These are phyloP conservation scores for Amanita subjunquillea DNA, from an alignment of 768 basidiomycete species.

Conservation along the genomic window DNA sequence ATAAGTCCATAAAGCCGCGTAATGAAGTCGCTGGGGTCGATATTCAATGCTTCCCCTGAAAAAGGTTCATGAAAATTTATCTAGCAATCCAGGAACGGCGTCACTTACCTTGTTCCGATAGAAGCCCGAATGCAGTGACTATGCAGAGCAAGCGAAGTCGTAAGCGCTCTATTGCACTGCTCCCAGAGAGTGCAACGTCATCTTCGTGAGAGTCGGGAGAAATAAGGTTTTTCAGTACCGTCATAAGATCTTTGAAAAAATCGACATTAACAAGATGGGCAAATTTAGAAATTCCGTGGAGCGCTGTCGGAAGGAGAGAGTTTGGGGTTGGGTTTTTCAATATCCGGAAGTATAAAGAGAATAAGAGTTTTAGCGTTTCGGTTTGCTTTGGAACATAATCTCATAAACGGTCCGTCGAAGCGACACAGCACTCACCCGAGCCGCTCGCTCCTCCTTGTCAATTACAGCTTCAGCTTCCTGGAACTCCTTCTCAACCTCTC, in stretches of 20 bases:
- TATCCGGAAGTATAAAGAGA: constrained; percentile 94
- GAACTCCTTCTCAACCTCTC: constrained; percentile 86
- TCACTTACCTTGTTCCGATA: constrained; percentile 78
- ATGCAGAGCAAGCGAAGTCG: constrained; percentile 73
- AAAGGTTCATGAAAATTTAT: constrained; percentile 6
- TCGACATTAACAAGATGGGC: constrained; percentile 97
- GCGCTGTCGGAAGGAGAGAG: constrained; percentile 72
- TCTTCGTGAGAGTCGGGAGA: constrained; percentile 33
- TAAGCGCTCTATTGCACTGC: constrained; percentile 26
- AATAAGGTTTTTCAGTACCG: constrained; percentile 74
- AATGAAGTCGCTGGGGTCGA: constrained; percentile 88
- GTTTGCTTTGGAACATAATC: constrained; percentile 59
- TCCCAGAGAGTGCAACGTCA: constrained; percentile 23
- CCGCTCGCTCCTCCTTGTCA: constrained; percentile 81
- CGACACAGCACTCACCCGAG: constrained; percentile 45
- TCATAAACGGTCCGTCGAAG: constrained; percentile 1
- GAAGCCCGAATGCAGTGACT: constrained; percentile 93
- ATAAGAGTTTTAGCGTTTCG: constrained; percentile 94
- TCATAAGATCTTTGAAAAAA: constrained; percentile 93
- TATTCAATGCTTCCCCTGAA: constrained; percentile 91
- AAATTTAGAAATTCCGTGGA: constrained; percentile 88
- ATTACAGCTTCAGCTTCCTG: constrained; percentile 91
- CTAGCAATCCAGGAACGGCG: neutral
- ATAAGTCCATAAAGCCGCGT: constrained; percentile 77
- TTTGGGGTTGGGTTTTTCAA: constrained; percentile 78